Evolutionary conservation across 805 yeast genomes (phyloP).

Genomic region (Priceomyces carsonii): DNA sequence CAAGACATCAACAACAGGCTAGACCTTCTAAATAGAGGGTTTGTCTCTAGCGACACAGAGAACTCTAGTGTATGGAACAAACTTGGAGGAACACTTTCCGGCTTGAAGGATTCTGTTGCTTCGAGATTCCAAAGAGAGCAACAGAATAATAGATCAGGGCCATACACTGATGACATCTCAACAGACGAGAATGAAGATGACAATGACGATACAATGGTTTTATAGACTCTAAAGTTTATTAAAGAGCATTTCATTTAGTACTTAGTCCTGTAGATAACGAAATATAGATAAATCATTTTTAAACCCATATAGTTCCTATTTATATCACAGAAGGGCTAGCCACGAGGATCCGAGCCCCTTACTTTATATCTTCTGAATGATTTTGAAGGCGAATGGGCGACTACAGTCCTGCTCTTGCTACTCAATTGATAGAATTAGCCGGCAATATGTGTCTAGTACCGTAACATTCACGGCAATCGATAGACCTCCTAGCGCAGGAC

Average conservation of each 20-base stretch:
- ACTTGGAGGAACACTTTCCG: constrained; percentile 24
- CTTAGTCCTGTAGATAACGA: too few relatives aligned
- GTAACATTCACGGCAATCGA: constrained; percentile 32
- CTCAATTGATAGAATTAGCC: too few relatives aligned
- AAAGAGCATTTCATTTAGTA: too few relatives aligned
- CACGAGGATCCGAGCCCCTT: too few relatives aligned
- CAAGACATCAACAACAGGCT: constrained; percentile 5
- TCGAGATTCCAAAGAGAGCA: constrained; percentile 13
- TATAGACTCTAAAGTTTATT: too few relatives aligned
- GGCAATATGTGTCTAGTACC: constrained; percentile 17
- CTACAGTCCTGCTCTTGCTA: too few relatives aligned
- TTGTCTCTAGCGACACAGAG: background rate
- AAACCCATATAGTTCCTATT: too few relatives aligned
- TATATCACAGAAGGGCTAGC: too few relatives aligned
- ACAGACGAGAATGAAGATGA: constrained; percentile 31
- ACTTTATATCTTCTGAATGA: too few relatives aligned
- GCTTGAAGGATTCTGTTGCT: constrained; percentile 19
- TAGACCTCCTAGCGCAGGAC: constrained; percentile 9
- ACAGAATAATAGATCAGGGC: constrained; percentile 7
- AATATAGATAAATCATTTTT: too few relatives aligned
- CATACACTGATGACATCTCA: constrained; percentile 19
- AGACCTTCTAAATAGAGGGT: constrained; percentile 3
- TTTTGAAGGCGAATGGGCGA: too few relatives aligned
- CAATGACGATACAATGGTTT: constrained; percentile 31
- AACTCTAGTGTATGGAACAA: constrained; percentile 24